A percentile compares a stretch with the other conserved stretches of the same genome.
These are phyloP conservation scores for Lactarius psammicola DNA, from an alignment of 768 basidiomycete genomes.

Conservation along the genomic window DNA sequence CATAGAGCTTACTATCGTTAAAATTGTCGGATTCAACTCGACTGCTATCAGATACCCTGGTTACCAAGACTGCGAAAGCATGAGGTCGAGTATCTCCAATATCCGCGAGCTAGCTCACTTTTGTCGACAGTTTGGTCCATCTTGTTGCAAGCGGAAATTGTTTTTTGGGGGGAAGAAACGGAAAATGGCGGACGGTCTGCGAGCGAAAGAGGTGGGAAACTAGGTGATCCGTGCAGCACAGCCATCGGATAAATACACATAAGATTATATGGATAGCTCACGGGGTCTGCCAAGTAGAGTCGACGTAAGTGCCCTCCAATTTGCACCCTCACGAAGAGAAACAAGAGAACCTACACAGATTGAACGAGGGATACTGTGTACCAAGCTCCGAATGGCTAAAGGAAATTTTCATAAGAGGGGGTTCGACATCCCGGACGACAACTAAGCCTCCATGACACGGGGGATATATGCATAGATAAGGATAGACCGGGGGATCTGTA, in stretches of 20 bases:
- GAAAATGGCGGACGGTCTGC: constrained; percentile 13
- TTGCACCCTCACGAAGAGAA: not conserved
- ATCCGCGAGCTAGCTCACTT: not conserved
- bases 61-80: not conserved
- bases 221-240: not conserved
- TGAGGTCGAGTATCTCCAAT: not conserved
- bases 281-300: constrained; percentile 8
- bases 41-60: not conserved
- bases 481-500: constrained; percentile 27
- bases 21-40: constrained; percentile 2
- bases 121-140: not conserved
- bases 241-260: constrained; percentile 14
- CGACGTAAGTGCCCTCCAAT: not conserved
- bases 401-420: constrained; percentile 29
- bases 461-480: constrained; percentile 13
- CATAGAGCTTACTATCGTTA: constrained; percentile 8
- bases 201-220: not conserved
- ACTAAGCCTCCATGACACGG: not conserved
- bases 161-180: not conserved
- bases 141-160: not conserved
- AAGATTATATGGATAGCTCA: constrained; percentile 18
- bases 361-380: constrained; percentile 19
- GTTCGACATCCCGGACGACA: constrained; percentile 16
- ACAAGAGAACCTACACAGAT: constrained; percentile 14
- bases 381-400: constrained; percentile 11